phyloP scores from a whole-genome alignment of 371 early-diverging fungal genomes.

The Mucor mucedo region DNA sequence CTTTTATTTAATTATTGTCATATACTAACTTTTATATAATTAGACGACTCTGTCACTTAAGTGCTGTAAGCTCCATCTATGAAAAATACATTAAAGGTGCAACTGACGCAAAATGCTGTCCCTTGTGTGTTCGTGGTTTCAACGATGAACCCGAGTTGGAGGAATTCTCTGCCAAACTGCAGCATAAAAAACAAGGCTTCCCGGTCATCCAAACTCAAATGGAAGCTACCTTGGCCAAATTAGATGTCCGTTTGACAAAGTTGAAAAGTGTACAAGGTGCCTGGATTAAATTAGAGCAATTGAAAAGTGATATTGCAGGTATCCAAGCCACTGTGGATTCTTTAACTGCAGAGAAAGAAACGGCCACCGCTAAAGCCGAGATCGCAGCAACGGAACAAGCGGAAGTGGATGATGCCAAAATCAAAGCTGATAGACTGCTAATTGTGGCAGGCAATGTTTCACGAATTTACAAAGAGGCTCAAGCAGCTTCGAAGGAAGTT shows the following conservation, averaged over 20 bases:
- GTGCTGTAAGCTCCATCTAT: conserved; percentile 48
- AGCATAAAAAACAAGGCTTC: not conserved
- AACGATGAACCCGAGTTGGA: conserved; percentile 49
- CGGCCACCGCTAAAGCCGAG: conserved; percentile 3
- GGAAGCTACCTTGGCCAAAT: conserved; percentile 3
- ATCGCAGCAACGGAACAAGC: conserved; percentile 18
- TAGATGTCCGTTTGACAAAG: conserved; percentile 1
- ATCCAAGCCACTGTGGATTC: not conserved
- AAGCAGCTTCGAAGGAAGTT: conserved; percentile 47
- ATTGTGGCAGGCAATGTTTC: conserved; percentile 47
- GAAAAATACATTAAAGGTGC: conserved; percentile 57
- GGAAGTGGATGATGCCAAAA: conserved; percentile 20
- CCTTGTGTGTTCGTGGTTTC: conserved; percentile 74
- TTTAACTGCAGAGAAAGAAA: conserved; percentile 8
- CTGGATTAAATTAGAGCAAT: conserved; percentile 19
- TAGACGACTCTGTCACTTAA: not conserved
- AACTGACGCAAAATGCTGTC: conserved; percentile 61
- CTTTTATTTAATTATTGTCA: too few relatives aligned
- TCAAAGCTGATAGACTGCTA: conserved; percentile 20
- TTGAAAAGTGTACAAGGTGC: conserved; percentile 17
- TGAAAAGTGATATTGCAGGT: conserved; percentile 16
- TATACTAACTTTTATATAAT: too few relatives aligned
- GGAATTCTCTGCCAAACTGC: conserved; percentile 58
- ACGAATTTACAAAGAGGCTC: conserved; percentile 44
- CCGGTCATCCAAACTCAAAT: conserved; percentile 44